These are phyloP conservation scores for Dorcoceras hygrometricum DNA, from an alignment of 257 asterid genomes.

Conservation along the genomic window DNA sequence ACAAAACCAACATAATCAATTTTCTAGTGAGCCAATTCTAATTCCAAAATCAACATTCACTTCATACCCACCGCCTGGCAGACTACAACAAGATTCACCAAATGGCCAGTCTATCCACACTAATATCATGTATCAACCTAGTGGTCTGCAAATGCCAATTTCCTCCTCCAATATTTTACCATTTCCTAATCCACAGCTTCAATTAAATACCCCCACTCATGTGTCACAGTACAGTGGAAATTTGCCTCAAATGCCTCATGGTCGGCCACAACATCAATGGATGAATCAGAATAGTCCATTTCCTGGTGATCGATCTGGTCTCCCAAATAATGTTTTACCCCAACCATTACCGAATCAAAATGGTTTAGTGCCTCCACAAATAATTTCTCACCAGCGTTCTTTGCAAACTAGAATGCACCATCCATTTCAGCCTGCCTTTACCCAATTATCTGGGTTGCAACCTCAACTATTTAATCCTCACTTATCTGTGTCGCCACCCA, in stretches of 20 bases:
- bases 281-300: conserved; percentile 38
- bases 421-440: conserved; percentile 54
- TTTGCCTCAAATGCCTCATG: conserved; percentile 64
- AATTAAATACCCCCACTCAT: conserved; percentile 44
- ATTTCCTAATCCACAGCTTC: conserved; percentile 56
- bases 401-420: conserved; percentile 63
- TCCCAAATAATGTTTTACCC: conserved; percentile 46
- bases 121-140: conserved; percentile 39
- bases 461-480: conserved; percentile 54
- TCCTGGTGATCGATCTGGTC: conserved; percentile 56
- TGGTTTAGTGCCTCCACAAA: conserved; percentile 58
- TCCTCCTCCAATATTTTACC: conserved; percentile 53
- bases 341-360: conserved; percentile 61
- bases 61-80: conserved; percentile 70
- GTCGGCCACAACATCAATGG: conserved; percentile 69
- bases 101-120: conserved; percentile 41
- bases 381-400: conserved; percentile 54
- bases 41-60: conserved; percentile 64
- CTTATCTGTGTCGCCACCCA: conserved; percentile 54
- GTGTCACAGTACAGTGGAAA: conserved; percentile 67
- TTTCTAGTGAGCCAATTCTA: conserved; percentile 69
- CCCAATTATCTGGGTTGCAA: conserved; percentile 54
- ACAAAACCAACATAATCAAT: conserved; percentile 50
- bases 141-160: conserved; percentile 46
- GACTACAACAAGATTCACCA: conserved; percentile 73